These are phyloP conservation scores for Galerina sulciceps DNA, from an alignment of 768 basidiomycete species.

Conservation along the genomic window DNA sequence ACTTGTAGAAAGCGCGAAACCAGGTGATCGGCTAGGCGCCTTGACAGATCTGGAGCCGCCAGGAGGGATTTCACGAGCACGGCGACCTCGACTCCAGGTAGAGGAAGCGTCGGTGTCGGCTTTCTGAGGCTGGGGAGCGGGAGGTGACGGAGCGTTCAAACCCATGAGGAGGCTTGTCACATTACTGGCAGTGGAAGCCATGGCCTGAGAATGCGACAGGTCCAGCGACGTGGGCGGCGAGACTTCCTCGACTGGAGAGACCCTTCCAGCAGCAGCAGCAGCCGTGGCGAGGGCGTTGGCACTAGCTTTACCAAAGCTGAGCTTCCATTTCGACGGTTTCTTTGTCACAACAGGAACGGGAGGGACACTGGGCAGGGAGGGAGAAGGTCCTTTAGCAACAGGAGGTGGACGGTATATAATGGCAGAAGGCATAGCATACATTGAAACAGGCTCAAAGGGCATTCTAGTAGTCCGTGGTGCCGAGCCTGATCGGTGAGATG, in stretches of 20 bases:
- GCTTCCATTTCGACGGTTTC: conserved; percentile 88
- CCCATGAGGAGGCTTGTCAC: conserved; percentile 79
- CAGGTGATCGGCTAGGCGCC: conserved; percentile 30
- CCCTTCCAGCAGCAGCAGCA: conserved; percentile 34
- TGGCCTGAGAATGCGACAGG: conserved; percentile 34
- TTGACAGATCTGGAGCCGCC: conserved; percentile 16
- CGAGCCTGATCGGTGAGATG: conserved; percentile 36
- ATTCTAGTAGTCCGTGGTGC: conserved; percentile 28
- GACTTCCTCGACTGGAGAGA: conserved; percentile 45
- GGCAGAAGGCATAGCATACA: conserved; percentile 46
- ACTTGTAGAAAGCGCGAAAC: conserved; percentile 29
- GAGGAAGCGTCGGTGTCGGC: conserved; percentile 40
- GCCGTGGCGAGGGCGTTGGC: conserved; percentile 33
- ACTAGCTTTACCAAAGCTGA: conserved; percentile 69
- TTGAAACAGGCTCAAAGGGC: conserved; percentile 49
- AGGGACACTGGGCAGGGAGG: conserved; percentile 20
- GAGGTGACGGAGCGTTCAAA: conserved; percentile 49
- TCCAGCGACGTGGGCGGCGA: conserved; percentile 34
- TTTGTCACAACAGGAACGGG: conserved; percentile 56
- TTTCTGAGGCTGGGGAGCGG: conserved; percentile 21
- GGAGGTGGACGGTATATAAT: conserved; percentile 29
- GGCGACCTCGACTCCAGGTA: conserved; percentile 56
- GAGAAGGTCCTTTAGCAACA: conserved; percentile 21
- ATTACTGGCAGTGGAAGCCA: conserved; percentile 77
- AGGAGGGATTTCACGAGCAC: conserved; percentile 28